A percentile compares a stretch with the other conserved stretches of the same genome.
Evolutionary conservation across 257 asterid species (phyloP).

Genomic region (Solanum medicagineum): DNA sequence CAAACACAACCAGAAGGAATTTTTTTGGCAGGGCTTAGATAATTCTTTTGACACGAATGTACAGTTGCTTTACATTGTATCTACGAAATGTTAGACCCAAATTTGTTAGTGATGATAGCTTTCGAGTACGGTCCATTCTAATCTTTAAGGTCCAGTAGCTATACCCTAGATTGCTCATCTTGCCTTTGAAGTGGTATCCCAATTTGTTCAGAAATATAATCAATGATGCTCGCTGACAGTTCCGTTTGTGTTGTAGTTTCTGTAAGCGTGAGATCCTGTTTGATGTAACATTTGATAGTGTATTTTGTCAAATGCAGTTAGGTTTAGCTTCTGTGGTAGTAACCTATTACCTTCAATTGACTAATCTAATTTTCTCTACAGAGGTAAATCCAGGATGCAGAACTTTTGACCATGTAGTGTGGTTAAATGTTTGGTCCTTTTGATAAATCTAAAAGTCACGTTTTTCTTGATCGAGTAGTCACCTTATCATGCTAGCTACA

Average conservation of each 20-base stretch:
- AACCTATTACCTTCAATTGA: neutral
- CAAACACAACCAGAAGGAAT: neutral
- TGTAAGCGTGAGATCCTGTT: neutral
- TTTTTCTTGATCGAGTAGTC: neutral
- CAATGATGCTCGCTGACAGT: neutral
- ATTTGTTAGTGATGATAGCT: neutral
- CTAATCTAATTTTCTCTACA: neutral
- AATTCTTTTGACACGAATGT: slow-evolving; percentile 2
- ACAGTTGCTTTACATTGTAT: neutral
- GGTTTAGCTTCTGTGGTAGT: neutral
- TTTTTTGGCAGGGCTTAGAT: neutral
- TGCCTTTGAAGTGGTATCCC: neutral
- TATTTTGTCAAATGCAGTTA: neutral
- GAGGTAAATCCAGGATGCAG: neutral
- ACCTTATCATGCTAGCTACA: neutral
- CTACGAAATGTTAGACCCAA: neutral
- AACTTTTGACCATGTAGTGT: neutral
- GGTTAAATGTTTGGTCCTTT: neutral
- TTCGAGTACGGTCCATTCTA: neutral
- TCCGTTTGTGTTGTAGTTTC: neutral
- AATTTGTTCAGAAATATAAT: neutral
- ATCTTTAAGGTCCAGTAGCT: neutral
- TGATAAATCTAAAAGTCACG: neutral
- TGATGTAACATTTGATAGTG: neutral
- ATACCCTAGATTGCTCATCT: neutral